Conservation (phyloP, 2,329 filamentous ascomycete genomes). For the Botrytis sinoallii region DNA sequence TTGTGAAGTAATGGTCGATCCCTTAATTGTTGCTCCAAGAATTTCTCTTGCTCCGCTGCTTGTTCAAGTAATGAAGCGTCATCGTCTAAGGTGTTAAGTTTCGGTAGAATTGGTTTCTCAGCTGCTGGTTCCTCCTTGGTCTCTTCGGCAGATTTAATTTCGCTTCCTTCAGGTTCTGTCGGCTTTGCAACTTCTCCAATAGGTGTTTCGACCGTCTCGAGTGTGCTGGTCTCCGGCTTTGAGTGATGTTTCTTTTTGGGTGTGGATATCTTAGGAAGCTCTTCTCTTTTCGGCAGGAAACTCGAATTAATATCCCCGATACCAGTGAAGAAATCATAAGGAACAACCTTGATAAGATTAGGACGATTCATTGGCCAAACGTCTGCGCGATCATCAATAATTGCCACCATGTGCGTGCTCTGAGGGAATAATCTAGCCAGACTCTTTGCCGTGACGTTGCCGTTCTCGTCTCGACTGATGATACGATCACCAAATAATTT, state of each 20-base stretch:
- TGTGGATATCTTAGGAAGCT: slow-evolving; percentile 41
- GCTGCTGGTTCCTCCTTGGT: slow-evolving; percentile 16
- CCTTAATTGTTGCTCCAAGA: slow-evolving; percentile 81
- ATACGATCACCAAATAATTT: slow-evolving; percentile 92
- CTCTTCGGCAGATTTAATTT: not conserved
- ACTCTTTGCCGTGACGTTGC: slow-evolving; percentile 86
- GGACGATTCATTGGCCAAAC: slow-evolving; percentile 89
- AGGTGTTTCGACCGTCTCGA: slow-evolving; percentile 15
- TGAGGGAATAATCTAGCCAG: slow-evolving; percentile 90
- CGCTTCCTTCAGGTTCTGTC: slow-evolving; percentile 12
- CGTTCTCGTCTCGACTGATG: slow-evolving; percentile 95
- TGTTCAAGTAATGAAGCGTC: slow-evolving; percentile 68
- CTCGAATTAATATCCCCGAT: slow-evolving; percentile 99
- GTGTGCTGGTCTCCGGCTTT: slow-evolving; percentile 19
- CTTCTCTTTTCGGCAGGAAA: slow-evolving; percentile 78
- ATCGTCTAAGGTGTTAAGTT: slow-evolving; percentile 59
- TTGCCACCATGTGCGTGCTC: slow-evolving; percentile 98
- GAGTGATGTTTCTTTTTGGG: slow-evolving; percentile 28
- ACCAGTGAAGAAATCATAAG: slow-evolving; percentile 97
- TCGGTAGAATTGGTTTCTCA: slow-evolving; percentile 18
- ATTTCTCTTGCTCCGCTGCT: slow-evolving; percentile 80
- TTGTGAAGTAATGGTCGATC: slow-evolving; percentile 88
- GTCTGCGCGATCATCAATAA: slow-evolving; percentile 95
- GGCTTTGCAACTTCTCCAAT: slow-evolving; percentile 1
- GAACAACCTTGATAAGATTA: slow-evolving; percentile 90